Evolutionary conservation across 2,329 filamentous ascomycete genomes (phyloP), one percentile per base, ranked within the genome.

Genomic region (Stemphylium lycopersici): DNA sequence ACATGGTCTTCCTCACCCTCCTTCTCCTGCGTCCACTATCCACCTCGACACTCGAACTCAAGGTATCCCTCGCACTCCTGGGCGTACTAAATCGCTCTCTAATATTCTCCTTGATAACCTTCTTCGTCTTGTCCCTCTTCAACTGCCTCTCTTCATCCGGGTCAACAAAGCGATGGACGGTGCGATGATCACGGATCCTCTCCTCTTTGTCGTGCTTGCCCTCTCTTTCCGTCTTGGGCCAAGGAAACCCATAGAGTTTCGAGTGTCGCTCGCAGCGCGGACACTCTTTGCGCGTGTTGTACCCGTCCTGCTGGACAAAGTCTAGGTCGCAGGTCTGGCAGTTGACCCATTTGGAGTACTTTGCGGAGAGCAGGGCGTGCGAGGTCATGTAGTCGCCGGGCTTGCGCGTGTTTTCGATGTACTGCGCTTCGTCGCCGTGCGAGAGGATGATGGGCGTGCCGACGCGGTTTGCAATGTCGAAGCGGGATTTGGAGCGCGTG

Each of bases 191-290:
- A 55, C 95, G 81, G 0, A 96, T 80, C 5, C 86, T 75, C 63
- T 86, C 80, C 58, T 86, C 83, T 7, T 84, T 87, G 70, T 98
- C 95, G 16, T 84, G 75, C 13, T 86, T 85, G 0, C 90, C 90
- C 22, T 89, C 86, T 58, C 83, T 89, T 55, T 96, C 90, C 0
- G 95, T 98, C 79, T 99, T 97, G 5, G 95, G 95, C 95, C 95
- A 99, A 52, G 89, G 82, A 70, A 90, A 97, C 0, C 96, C 96
- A 72, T 98, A 99, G 0, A 99, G 79, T 78, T 96, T 98, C 13
- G 90, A 96, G 71, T 99, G 95, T 0, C 95, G 86, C 77, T 99
- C 95, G 74, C 95, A 99, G 6, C 95, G 86, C 3, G 91, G 93
- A 72, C 95, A 99, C 13, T 91, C 89, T 43, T 89, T 87, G 47